These are phyloP conservation scores for Mycosphaerella sp. DNA, from an alignment of 2,329 filamentous ascomycete genomes.

Conservation along the genomic window DNA sequence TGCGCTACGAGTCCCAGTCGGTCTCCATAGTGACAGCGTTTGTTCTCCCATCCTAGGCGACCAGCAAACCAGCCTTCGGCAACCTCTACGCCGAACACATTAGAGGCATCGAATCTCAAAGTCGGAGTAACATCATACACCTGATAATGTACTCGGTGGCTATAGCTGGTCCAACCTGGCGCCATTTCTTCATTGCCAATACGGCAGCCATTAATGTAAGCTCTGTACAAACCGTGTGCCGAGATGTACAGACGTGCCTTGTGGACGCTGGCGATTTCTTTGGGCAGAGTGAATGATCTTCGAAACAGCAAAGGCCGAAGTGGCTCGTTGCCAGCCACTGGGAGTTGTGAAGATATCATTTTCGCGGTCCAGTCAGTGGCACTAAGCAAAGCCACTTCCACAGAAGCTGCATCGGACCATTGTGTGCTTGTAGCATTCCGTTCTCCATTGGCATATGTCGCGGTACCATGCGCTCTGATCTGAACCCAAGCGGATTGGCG, in stretches of 20 bases:
- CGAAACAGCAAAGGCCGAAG: background rate
- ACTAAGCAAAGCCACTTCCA: background rate
- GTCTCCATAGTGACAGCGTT: conserved; percentile 37
- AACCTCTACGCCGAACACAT: conserved; percentile 32
- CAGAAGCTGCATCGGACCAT: background rate
- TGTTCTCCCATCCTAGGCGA: conserved; percentile 34
- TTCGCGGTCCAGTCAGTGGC: conserved; percentile 1
- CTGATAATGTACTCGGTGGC: conserved; percentile 48
- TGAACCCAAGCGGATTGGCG: background rate
- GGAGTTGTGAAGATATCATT: background rate
- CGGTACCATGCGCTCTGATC: background rate
- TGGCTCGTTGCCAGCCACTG: background rate
- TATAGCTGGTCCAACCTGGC: conserved; percentile 51
- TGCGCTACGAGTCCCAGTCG: conserved; percentile 38
- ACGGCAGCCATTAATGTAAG: conserved; percentile 41
- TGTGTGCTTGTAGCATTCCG: background rate
- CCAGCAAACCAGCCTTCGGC: conserved; percentile 49
- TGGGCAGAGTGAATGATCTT: background rate
- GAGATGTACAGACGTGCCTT: conserved; percentile 6
- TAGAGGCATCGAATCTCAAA: background rate
- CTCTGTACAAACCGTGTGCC: conserved; percentile 7
- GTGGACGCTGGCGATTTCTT: background rate
- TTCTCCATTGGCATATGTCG: background rate
- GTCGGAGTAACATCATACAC: conserved; percentile 45
- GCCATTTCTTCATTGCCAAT: conserved; percentile 38